A percentile compares a stretch with the other conserved stretches of the same genome.
phyloP scores from a whole-genome alignment of 495 filamentous ascomycete species.

The Penicillium crystallinum region DNA sequence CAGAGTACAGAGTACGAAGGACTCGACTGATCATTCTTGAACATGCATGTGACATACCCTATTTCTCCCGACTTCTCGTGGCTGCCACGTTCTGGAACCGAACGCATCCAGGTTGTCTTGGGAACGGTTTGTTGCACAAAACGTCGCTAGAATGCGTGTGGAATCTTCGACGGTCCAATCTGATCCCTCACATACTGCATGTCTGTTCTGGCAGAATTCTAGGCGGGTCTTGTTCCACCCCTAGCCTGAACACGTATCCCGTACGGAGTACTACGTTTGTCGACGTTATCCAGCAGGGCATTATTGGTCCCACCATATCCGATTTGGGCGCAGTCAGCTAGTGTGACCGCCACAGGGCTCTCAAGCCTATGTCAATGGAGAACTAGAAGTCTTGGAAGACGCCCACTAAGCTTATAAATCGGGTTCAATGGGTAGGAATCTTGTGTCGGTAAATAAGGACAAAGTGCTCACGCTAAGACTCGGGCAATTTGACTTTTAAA shows the following conservation, averaged over 20 bases:
- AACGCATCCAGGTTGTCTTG: neutral
- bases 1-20: too few relatives aligned
- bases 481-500: neutral
- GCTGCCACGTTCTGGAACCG: constrained; percentile 38
- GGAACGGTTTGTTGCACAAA: constrained; percentile 5
- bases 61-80: constrained; percentile 31
- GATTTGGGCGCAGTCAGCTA: constrained; percentile 2
- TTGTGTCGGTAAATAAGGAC: neutral
- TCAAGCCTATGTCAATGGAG: neutral
- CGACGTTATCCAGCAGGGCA: neutral
- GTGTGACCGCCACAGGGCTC: neutral
- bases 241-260: neutral
- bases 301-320: neutral
- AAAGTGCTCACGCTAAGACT: neutral
- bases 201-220: neutral
- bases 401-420: neutral
- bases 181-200: constrained; percentile 4
- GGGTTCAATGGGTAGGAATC: neutral
- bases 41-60: constrained; percentile 9
- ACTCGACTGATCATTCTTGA: constrained; percentile 14
- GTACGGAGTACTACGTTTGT: too few relatives aligned
- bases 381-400: neutral
- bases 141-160: constrained; percentile 15
- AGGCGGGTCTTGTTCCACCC: neutral
- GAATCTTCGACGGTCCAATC: constrained; percentile 15